These are phyloP conservation scores for Paecilomyces sp. DNA, from an alignment of 2,329 filamentous ascomycete species.

Conservation along the genomic window DNA sequence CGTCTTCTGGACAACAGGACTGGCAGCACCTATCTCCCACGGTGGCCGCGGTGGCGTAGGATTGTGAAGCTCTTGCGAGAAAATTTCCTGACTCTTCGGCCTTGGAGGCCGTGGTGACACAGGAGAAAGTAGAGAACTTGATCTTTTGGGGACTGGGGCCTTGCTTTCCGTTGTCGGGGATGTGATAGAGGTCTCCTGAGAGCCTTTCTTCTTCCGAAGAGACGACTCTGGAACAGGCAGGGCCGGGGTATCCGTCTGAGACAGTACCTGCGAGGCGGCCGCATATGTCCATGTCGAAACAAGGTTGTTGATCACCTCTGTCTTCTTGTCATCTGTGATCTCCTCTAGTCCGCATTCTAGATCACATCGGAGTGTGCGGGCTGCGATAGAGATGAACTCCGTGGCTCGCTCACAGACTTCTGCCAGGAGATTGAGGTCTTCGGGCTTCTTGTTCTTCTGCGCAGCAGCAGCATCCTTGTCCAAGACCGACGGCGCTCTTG, in stretches of 20 bases:
- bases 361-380: constrained; percentile 72
- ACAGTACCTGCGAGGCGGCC: constrained; percentile 36
- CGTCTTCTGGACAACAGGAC: constrained; percentile 36
- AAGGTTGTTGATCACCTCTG: constrained; percentile 36
- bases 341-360: constrained; percentile 56
- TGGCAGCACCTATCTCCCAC: constrained; percentile 35
- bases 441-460: constrained; percentile 52
- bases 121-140: constrained; percentile 28
- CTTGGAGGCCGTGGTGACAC: constrained; percentile 13
- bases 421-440: constrained; percentile 72
- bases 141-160: constrained; percentile 26
- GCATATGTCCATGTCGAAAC: constrained; percentile 42
- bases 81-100: constrained; percentile 22
- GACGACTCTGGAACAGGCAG: constrained; percentile 30
- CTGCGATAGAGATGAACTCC: constrained; percentile 75
- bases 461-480: constrained; percentile 18
- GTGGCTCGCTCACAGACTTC: constrained; percentile 78
- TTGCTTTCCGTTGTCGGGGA: constrained; percentile 15
- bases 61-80: constrained; percentile 18
- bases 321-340: constrained; percentile 24
- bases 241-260: constrained; percentile 29
- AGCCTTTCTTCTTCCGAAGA: constrained; percentile 20
- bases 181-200: constrained; percentile 13
- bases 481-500: constrained; percentile 49
- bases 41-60: constrained; percentile 34